Evolutionary conservation across 441 rosid species (phyloP).

Genomic region (Biscutella laevigata): DNA sequence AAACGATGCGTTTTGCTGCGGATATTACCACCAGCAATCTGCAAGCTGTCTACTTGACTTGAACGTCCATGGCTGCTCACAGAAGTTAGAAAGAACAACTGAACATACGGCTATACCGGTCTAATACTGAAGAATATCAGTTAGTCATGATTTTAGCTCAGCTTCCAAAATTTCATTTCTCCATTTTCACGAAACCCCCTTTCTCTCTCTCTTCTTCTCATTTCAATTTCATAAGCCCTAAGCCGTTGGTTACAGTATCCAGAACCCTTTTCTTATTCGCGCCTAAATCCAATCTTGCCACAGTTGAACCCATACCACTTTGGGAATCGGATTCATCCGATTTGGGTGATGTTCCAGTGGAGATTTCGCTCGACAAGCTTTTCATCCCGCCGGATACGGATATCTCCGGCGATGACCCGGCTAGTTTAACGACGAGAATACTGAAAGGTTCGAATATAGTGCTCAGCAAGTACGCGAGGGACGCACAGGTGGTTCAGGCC

Average conservation of each 20-base stretch:
- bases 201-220: conserved; percentile 19
- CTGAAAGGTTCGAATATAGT: conserved; percentile 85
- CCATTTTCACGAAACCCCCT: conserved; percentile 28
- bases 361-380: conserved; percentile 56
- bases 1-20: conserved; percentile 24
- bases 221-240: conserved; percentile 31
- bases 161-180: conserved; percentile 40
- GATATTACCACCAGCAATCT: conserved; percentile 13
- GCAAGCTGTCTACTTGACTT: background rate
- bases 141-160: conserved; percentile 36
- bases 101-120: background rate
- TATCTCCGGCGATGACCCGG: conserved; percentile 32
- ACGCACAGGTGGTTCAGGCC: conserved; percentile 62
- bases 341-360: conserved; percentile 22
- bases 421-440: conserved; percentile 42
- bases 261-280: conserved; percentile 13
- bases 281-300: conserved; percentile 40
- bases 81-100: conserved; percentile 6
- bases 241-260: conserved; percentile 15
- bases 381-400: conserved; percentile 79
- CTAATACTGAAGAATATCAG: background rate
- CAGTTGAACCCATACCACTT: conserved; percentile 48
- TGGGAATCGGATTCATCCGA: conserved; percentile 29
- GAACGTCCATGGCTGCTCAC: conserved; percentile 21
- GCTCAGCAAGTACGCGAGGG: conserved; percentile 75